Conservation (phyloP, 345 rosid genomes). For the Euphorbia pulcherrima region DNA sequence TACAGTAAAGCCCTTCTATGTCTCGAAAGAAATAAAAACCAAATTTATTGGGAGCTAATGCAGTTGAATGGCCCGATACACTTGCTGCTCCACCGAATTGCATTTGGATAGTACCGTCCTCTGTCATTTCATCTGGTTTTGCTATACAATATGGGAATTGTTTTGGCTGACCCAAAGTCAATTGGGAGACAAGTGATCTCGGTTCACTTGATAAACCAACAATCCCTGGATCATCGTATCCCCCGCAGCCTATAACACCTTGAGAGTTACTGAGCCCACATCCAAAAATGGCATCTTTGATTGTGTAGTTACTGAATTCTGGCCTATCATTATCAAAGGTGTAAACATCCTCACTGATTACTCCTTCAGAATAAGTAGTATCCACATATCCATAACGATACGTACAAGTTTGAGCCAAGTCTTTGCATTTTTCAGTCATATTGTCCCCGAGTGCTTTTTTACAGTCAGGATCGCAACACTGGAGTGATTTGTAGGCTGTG, state of each 20-base stretch:
- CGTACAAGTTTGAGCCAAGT: neutral
- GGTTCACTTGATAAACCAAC: neutral
- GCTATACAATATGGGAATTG: neutral
- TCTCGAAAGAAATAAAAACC: neutral
- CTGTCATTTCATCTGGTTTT: neutral
- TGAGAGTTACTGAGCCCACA: conserved; percentile 11
- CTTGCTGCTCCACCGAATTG: neutral
- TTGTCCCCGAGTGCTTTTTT: neutral
- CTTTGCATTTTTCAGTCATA: neutral
- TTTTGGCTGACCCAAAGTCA: neutral
- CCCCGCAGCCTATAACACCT: neutral
- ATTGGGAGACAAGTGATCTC: conserved; percentile 10
- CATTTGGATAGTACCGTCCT: neutral
- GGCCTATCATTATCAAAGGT: neutral
- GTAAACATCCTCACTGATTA: conserved; percentile 9
- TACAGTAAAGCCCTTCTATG: neutral
- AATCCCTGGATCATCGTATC: neutral
- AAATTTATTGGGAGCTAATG: neutral
- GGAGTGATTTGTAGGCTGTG: neutral
- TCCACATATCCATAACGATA: neutral
- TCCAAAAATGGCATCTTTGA: neutral
- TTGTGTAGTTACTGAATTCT: neutral
- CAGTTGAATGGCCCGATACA: neutral
- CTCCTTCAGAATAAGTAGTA: neutral
- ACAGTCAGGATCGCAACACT: neutral